These are phyloP conservation scores for Agaricus blazei DNA, from an alignment of 768 basidiomycete genomes.

Conservation along the genomic window DNA sequence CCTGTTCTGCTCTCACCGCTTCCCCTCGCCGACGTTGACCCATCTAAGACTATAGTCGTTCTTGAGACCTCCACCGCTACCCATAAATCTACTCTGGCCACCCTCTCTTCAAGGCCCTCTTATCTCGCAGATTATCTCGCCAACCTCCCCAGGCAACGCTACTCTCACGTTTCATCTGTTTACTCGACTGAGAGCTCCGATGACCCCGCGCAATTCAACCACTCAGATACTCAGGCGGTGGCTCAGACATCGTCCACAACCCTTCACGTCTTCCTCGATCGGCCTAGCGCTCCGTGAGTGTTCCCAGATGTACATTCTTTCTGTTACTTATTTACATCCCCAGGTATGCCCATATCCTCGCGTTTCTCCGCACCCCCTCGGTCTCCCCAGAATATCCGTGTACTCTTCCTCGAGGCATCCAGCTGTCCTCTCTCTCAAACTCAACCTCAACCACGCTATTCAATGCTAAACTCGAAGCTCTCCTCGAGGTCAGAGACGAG, in stretches of 20 bases:
- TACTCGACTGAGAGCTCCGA: conserved; percentile 50
- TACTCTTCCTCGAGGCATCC: conserved; percentile 55
- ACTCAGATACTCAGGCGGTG: conserved; percentile 57
- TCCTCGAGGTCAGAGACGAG: conserved; percentile 78
- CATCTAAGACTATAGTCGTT: conserved; percentile 59
- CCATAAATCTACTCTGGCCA: conserved; percentile 60
- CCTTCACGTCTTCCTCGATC: conserved; percentile 74
- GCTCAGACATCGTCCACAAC: conserved; percentile 33
- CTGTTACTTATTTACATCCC: background rate
- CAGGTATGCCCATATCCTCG: conserved; percentile 68
- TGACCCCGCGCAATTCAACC: conserved; percentile 49
- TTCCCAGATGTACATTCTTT: background rate
- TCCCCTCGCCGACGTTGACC: conserved; percentile 45
- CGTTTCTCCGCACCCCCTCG: conserved; percentile 61
- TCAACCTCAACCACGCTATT: conserved; percentile 11
- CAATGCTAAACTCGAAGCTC: conserved; percentile 48
- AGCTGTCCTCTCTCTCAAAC: conserved; percentile 37
- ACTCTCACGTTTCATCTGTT: conserved; percentile 47
- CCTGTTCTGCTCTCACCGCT: conserved; percentile 60
- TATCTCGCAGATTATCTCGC: conserved; percentile 55
- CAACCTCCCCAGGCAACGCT: conserved; percentile 30
- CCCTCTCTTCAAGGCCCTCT: conserved; percentile 66
- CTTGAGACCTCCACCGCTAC: conserved; percentile 70
- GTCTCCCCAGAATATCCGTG: conserved; percentile 41
- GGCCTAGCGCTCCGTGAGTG: conserved; percentile 75